These are phyloP conservation scores for Paramecium bursaria DNA, from an alignment of 73 alveolate species.

Conservation along the genomic window DNA sequence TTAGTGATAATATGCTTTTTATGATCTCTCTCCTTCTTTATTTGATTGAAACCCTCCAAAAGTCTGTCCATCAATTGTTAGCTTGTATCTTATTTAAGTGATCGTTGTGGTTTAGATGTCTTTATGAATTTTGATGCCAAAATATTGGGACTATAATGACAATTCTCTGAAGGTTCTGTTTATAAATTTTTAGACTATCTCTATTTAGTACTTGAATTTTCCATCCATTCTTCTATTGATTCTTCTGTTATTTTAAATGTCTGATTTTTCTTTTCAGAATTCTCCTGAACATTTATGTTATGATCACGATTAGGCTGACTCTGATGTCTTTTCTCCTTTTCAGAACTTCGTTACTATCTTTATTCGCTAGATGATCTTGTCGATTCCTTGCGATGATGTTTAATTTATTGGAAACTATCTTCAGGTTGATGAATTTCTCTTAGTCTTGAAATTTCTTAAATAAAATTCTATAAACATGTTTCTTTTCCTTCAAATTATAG, in stretches of 20 bases:
- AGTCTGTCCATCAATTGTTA: constrained; percentile 10
- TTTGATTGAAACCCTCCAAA: constrained; percentile 12
- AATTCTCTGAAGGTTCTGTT: constrained; percentile 27
- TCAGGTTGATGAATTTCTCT: neutral
- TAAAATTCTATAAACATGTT: neutral
- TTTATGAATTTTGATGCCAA: neutral
- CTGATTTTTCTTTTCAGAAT: constrained; percentile 23
- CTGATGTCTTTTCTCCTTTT: constrained; percentile 22
- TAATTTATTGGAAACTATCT: neutral
- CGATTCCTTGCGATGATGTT: neutral
- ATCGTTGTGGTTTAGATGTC: neutral
- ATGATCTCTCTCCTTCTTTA: constrained; percentile 7
- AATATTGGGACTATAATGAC: constrained; percentile 12
- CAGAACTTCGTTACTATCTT: neutral
- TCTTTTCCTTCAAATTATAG: constrained; percentile 31
- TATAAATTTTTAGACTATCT: neutral
- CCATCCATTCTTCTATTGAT: constrained; percentile 61
- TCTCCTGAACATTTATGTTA: neutral
- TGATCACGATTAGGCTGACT: neutral
- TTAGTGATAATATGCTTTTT: neutral
- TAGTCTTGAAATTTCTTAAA: neutral
- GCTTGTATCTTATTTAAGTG: constrained; percentile 21
- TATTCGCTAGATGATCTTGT: constrained; percentile 43
- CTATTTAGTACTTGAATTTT: constrained; percentile 32
- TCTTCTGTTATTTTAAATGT: constrained; percentile 46